These are phyloP conservation scores for Aspergillus bombycis DNA, from an alignment of 2,329 filamentous ascomycete species.

Conservation along the genomic window DNA sequence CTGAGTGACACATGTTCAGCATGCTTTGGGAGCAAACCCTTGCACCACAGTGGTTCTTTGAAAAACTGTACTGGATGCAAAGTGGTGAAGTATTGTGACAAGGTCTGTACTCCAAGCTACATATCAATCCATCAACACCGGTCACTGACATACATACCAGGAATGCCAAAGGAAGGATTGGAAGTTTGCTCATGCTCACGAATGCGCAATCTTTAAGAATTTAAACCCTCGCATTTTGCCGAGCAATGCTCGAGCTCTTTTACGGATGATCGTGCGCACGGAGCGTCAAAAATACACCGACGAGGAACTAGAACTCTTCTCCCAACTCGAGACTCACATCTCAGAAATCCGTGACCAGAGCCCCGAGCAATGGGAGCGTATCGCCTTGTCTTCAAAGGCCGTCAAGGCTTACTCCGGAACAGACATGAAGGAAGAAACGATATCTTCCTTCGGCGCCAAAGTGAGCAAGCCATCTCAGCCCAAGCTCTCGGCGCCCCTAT, in stretches of 20 bases:
- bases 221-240: conserved; percentile 55
- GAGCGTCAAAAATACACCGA: conserved; percentile 38
- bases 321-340: conserved; percentile 52
- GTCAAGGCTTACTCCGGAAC: conserved; percentile 57
- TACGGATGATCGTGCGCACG: conserved; percentile 55
- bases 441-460: conserved; percentile 50
- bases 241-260: conserved; percentile 57
- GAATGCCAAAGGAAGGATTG: conserved; percentile 63
- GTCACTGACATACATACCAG: conserved; percentile 38
- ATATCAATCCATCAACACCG: neutral
- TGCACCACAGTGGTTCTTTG: conserved; percentile 36
- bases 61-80: conserved; percentile 62
- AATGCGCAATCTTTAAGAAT: conserved; percentile 58
- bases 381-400: conserved; percentile 58
- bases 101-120: conserved; percentile 41
- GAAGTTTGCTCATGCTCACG: conserved; percentile 61
- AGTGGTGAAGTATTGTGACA: conserved; percentile 62
- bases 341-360: conserved; percentile 49
- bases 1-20: conserved; percentile 60
- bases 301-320: conserved; percentile 48
- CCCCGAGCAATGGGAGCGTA: conserved; percentile 50
- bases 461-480: conserved; percentile 34
- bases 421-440: conserved; percentile 46
- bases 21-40: conserved; percentile 53
- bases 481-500: neutral